Evolutionary conservation across 2,329 filamentous ascomycete genomes (phyloP).

Genomic region (Fusarium temperatum): DNA sequence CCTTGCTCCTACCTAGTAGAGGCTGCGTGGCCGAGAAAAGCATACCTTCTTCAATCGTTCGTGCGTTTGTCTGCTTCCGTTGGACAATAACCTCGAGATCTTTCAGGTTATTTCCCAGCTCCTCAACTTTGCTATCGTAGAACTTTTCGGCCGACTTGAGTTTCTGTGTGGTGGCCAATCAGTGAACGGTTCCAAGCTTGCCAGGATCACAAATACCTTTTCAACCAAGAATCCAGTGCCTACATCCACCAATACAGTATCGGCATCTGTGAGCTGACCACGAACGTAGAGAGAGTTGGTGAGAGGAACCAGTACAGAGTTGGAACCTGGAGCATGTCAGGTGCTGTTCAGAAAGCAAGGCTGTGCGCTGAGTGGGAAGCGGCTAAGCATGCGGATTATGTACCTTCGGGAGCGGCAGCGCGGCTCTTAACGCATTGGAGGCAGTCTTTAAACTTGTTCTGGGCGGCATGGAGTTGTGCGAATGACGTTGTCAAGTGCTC

Average conservation of each 20-base stretch:
- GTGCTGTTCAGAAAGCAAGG: background rate
- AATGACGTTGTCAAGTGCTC: conserved; percentile 93
- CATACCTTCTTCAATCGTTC: conserved; percentile 87
- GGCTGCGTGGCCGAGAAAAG: background rate
- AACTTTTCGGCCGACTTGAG: conserved; percentile 63
- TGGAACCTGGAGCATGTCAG: conserved; percentile 44
- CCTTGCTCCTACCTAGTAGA: conserved; percentile 32
- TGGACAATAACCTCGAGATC: conserved; percentile 67
- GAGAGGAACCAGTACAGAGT: conserved; percentile 85
- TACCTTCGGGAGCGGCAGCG: conserved; percentile 45
- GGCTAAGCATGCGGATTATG: background rate
- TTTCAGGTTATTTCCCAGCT: conserved; percentile 62
- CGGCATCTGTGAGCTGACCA: conserved; percentile 77
- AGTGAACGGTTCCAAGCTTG: conserved; percentile 6
- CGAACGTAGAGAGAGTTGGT: conserved; percentile 96
- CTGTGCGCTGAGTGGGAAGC: background rate
- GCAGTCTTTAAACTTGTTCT: conserved; percentile 92
- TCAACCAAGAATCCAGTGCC: conserved; percentile 96
- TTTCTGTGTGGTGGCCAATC: conserved; percentile 50
- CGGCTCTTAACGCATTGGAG: conserved; percentile 74
- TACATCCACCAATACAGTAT: conserved; percentile 87
- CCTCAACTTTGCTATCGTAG: conserved; percentile 65
- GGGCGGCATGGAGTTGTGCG: conserved; percentile 86
- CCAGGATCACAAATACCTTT: conserved; percentile 66
- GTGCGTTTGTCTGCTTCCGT: conserved; percentile 83